Evolutionary conservation across 257 asterid species (phyloP), one percentile per base, ranked within the genome.

Genomic region (Penstemon eatonii): DNA sequence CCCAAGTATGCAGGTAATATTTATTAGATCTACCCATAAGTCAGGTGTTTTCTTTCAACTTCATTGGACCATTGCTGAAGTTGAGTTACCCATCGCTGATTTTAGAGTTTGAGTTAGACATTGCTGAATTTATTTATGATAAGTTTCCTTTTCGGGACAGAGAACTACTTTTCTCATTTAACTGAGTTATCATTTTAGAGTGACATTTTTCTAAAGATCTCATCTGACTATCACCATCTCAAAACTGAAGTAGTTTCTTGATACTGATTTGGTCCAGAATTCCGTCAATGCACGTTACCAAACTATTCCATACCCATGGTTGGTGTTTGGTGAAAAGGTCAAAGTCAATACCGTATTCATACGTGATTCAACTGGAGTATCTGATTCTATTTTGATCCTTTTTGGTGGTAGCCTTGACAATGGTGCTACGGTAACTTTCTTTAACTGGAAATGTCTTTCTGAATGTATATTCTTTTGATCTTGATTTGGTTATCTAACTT

Each of bases 241-340:
- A 54, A 64, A 60, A 39, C 65, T 69, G 49, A 70, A 46, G 44
- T 53, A 70, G 46, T 68, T 76, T 52, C 37, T 37, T 51, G 41
- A 44, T 62, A 19, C 19, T 69, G 49, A 39, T 70, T 67, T 84
- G 52, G 38, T 78, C 57, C 95, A 93, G 99, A 93, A 90, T 75
- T 93, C 99, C 46, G 99, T 93, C 72, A 93, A 93, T 83, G 96
- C 97, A 46, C 97, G 97, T 44, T 90, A 93, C 82, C 97, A 93
- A 79, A 90, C 92, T 7, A 93, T 93, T 74, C 88, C 86, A 33
- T 87, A 84, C 80, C 99, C 99, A 3, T 93, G 99, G 99, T 79
- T 93, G 87, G 99, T 93, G 59, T 93, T 93, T 76, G 90, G 92
- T 62, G 97, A 93, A 80, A 93, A 93, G 83, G 96, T 93, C 80